A percentile compares a stretch with the other conserved stretches of the same genome.
Conservation (phyloP, 805 yeast species). For the Zygosaccharomyces rouxii region DNA sequence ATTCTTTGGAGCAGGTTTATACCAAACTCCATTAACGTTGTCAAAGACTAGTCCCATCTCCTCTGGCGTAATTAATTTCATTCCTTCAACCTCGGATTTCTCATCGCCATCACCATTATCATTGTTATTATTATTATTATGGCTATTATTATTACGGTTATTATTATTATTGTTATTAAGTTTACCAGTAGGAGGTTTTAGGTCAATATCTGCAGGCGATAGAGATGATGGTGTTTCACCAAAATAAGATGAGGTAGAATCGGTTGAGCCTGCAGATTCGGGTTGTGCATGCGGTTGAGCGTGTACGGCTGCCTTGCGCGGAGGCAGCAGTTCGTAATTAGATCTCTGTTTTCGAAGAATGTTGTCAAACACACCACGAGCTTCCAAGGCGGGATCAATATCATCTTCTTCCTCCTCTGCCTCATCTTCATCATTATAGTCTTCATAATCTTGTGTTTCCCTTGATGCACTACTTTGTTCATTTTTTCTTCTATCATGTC, state of each 20-base stretch:
- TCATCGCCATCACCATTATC: not conserved
- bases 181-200: not conserved
- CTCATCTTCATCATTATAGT: constrained; percentile 2
- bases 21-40: constrained; percentile 27
- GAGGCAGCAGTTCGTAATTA: constrained; percentile 12
- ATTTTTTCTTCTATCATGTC: constrained; percentile 13
- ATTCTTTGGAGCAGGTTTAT: constrained; percentile 19
- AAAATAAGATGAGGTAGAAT: constrained; percentile 11
- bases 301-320: constrained; percentile 1
- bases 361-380: constrained; percentile 28
- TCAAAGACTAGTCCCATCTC: constrained; percentile 27
- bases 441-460: constrained; percentile 3
- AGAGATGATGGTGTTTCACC: constrained; percentile 17
- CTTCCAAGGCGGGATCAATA: constrained; percentile 30
- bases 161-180: not conserved
- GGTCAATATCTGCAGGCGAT: constrained; percentile 7
- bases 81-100: constrained; percentile 3
- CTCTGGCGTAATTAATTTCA: constrained; percentile 26
- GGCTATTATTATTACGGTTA: not conserved
- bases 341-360: constrained; percentile 25
- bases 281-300: not conserved
- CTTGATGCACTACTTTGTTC: constrained; percentile 1
- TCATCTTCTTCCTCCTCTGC: constrained; percentile 17
- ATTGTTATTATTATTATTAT: not conserved
- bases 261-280: not conserved